phyloP scores from a whole-genome alignment of 2,329 filamentous ascomycete species.

The Penicillium sumatraense region DNA sequence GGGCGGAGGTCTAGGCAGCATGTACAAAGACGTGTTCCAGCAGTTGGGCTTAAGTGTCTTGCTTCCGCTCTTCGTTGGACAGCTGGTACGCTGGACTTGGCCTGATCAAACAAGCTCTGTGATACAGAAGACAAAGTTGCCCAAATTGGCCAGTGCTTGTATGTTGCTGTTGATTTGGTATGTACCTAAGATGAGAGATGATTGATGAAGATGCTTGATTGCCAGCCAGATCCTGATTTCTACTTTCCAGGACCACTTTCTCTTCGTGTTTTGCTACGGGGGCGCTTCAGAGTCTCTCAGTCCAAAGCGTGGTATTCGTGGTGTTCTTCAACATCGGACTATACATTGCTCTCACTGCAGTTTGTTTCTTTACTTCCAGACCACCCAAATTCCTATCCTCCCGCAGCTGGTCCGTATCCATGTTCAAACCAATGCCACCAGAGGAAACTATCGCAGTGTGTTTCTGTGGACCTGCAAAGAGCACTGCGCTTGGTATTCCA shows the following conservation, averaged over 20 bases:
- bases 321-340: slow-evolving; percentile 70
- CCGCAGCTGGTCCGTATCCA: slow-evolving; percentile 19
- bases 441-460: slow-evolving; percentile 71
- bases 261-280: slow-evolving; percentile 62
- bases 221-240: slow-evolving; percentile 50
- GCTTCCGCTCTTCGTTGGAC: slow-evolving; percentile 66
- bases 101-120: slow-evolving; percentile 46
- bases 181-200: slow-evolving; percentile 9
- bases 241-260: slow-evolving; percentile 54
- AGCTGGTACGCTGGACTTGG: slow-evolving; percentile 62
- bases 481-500: slow-evolving; percentile 71
- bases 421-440: slow-evolving; percentile 51
- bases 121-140: slow-evolving; percentile 58
- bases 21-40: slow-evolving; percentile 70
- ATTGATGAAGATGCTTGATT: too few relatives aligned
- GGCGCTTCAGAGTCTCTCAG: slow-evolving; percentile 63
- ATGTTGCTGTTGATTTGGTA: slow-evolving; percentile 62
- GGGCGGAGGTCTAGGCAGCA: slow-evolving; percentile 58
- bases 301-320: slow-evolving; percentile 67
- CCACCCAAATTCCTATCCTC: slow-evolving; percentile 33
- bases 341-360: slow-evolving; percentile 67
- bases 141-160: slow-evolving; percentile 50
- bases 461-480: slow-evolving; percentile 75
- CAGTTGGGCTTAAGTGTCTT: slow-evolving; percentile 71
- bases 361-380: slow-evolving; percentile 55